phyloP scores from a whole-genome alignment of 257 asterid genomes.

The Catharanthus roseus region DNA sequence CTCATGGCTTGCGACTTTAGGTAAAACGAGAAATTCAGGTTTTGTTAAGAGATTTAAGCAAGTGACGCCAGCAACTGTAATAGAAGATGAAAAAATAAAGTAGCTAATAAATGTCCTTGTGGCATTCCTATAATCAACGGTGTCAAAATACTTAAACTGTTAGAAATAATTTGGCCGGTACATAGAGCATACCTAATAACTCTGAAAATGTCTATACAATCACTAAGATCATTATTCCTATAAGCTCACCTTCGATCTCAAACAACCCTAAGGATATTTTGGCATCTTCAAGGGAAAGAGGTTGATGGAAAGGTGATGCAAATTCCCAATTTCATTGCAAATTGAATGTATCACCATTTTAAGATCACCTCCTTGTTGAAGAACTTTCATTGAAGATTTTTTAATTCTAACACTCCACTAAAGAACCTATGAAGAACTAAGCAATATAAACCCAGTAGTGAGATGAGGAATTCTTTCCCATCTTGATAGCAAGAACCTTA shows the following conservation, averaged over 20 bases:
- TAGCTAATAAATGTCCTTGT: constrained; percentile 18
- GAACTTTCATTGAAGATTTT: no score
- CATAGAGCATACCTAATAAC: constrained; percentile 22
- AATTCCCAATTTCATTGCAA: no score
- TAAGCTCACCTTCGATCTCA: constrained; percentile 49
- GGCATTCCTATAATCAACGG: constrained; percentile 24
- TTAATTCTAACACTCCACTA: no score
- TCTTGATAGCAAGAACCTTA: no score
- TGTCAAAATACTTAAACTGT: constrained; percentile 28
- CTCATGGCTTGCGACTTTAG: constrained; percentile 54
- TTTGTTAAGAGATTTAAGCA: constrained; percentile 71
- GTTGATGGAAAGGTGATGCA: no score
- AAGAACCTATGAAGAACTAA: no score
- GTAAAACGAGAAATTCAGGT: constrained; percentile 82
- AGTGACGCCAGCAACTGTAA: constrained; percentile 34
- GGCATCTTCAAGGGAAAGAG: constrained; percentile 73
- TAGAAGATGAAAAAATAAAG: constrained; percentile 30
- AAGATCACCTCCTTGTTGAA: no score
- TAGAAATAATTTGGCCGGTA: constrained; percentile 30
- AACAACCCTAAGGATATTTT: constrained; percentile 58
- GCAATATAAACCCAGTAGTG: no score
- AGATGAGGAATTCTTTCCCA: no score
- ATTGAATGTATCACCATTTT: no score
- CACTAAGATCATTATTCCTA: constrained; percentile 65
- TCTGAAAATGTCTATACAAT: constrained; percentile 47